Conservation (phyloP, 2,329 filamentous ascomycete species). For the Nannizzia gypsea region DNA sequence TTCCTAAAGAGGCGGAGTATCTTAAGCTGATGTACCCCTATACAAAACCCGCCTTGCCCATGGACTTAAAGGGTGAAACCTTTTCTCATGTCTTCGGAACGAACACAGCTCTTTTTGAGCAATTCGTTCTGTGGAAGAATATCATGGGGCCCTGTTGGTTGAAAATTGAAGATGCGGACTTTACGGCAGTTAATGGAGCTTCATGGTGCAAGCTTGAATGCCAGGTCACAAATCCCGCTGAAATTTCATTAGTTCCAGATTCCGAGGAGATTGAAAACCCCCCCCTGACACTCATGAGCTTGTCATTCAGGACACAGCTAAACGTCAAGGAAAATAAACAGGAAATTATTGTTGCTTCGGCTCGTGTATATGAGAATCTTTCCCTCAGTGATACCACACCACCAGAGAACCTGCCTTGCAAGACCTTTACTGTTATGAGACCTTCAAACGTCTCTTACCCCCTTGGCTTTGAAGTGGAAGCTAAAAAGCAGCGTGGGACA, state of each 20-base stretch:
- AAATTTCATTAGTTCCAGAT: slow-evolving; percentile 60
- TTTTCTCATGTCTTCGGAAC: slow-evolving; percentile 91
- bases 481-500: slow-evolving; percentile 60
- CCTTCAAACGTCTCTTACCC: slow-evolving; percentile 68
- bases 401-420: slow-evolving; percentile 75
- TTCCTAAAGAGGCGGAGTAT: slow-evolving; percentile 83
- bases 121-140: slow-evolving; percentile 97
- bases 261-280: slow-evolving; percentile 72
- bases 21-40: slow-evolving; percentile 96
- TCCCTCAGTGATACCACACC: slow-evolving; percentile 77
- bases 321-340: slow-evolving; percentile 92
- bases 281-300: slow-evolving; percentile 88
- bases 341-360: slow-evolving; percentile 83
- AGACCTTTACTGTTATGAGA: slow-evolving; percentile 83
- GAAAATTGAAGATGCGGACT: slow-evolving; percentile 76
- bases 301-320: slow-evolving; percentile 75
- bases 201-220: slow-evolving; percentile 97
- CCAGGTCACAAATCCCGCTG: slow-evolving; percentile 63
- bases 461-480: slow-evolving; percentile 70
- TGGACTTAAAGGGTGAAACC: slow-evolving; percentile 64
- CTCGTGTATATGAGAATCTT: slow-evolving; percentile 84
- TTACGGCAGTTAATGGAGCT: slow-evolving; percentile 72
- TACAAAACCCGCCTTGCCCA: slow-evolving; percentile 62
- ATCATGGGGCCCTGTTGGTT: slow-evolving; percentile 99
- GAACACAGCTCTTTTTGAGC: slow-evolving; percentile 89